Evolutionary conservation across 345 rosid genomes (phyloP).

Genomic region (Anacardium occidentale): DNA sequence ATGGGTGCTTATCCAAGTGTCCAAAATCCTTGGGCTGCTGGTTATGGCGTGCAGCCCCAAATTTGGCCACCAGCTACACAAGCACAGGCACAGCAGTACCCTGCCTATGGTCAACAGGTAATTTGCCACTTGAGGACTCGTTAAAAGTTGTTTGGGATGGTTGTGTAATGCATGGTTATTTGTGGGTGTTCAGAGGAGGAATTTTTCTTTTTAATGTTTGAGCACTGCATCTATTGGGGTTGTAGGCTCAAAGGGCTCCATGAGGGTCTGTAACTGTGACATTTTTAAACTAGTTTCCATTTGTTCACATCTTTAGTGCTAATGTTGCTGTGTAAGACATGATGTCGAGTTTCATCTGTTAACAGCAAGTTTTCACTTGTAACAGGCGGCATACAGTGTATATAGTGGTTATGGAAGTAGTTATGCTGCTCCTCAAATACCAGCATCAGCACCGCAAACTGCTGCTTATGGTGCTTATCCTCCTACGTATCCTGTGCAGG

Average conservation of each 20-base stretch:
- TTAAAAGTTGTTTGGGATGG: neutral
- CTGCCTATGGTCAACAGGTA: constrained; percentile 81
- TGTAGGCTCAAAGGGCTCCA: constrained; percentile 1
- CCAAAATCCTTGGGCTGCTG: constrained; percentile 80
- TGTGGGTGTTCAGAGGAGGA: neutral
- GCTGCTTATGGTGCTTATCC: constrained; percentile 82
- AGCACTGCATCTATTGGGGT: neutral
- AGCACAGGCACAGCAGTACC: constrained; percentile 67
- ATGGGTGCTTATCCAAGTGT: constrained; percentile 73
- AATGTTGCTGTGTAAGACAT: neutral
- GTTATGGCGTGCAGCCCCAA: constrained; percentile 80
- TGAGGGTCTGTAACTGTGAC: neutral
- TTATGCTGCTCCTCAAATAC: constrained; percentile 63
- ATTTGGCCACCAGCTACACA: constrained; percentile 78
- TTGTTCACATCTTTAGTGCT: neutral
- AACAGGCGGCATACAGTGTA: constrained; percentile 72
- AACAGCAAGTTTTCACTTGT: neutral
- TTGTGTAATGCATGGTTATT: neutral
- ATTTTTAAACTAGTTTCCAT: neutral
- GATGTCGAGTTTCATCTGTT: neutral
- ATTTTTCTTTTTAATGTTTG: neutral
- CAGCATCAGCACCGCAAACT: constrained; percentile 66
- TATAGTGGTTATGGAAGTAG: constrained; percentile 69
- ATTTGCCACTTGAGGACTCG: constrained; percentile 6
- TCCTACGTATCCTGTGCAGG: constrained; percentile 79